A percentile compares a stretch with the other conserved stretches of the same genome.
These are phyloP conservation scores for Melampsora allii-populina DNA, from an alignment of 1,284 basidiomycete species.

Conservation along the genomic window DNA sequence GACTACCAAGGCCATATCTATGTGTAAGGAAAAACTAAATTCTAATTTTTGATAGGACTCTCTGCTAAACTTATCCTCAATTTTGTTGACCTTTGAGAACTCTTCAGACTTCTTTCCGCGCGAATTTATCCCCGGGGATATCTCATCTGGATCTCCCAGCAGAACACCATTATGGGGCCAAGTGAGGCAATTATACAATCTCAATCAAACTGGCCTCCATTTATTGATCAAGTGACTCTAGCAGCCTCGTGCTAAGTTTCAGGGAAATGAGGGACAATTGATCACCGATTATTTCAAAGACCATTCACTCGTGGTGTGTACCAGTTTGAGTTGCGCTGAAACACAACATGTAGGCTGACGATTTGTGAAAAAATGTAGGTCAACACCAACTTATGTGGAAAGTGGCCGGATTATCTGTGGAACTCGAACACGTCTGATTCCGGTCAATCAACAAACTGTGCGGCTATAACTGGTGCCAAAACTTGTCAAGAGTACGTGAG, in stretches of 20 bases:
- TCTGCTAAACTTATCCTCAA: neutral
- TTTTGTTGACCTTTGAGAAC: too few species aligned
- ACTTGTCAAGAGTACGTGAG: neutral
- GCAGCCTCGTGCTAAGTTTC: neutral
- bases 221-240: too few species aligned
- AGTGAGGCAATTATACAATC: too few species aligned
- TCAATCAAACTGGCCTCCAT: too few species aligned
- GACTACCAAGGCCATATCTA: conserved; percentile 38
- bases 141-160: too few species aligned
- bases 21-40: neutral
- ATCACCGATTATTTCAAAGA: neutral
- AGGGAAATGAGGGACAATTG: neutral
- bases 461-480: neutral
- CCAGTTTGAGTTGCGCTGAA: neutral
- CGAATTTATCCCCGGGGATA: too few species aligned
- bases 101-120: too few species aligned
- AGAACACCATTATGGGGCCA: too few species aligned
- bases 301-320: neutral
- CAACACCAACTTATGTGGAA: conserved; percentile 6
- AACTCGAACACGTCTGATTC: neutral
- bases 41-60: neutral
- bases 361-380: neutral
- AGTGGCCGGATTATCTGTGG: neutral
- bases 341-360: too few species aligned
- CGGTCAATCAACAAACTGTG: neutral